These are phyloP conservation scores for Pseudopyrenochaeta lycopersici DNA, from an alignment of 2,329 filamentous ascomycete genomes.

Conservation along the genomic window DNA sequence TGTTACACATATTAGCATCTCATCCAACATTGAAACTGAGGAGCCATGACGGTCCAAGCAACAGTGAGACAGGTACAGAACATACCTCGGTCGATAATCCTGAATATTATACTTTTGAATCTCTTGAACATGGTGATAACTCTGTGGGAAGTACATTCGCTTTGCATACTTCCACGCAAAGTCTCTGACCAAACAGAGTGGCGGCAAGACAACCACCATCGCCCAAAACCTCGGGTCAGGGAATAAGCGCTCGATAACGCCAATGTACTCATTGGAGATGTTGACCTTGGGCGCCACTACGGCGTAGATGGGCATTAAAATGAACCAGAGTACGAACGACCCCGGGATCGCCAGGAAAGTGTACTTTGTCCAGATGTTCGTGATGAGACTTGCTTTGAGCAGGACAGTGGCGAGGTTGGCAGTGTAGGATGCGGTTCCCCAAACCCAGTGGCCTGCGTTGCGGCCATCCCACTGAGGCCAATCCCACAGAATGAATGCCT, in stretches of 20 bases:
- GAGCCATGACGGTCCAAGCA: background rate
- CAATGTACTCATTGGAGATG: constrained; percentile 85
- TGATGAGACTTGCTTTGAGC: constrained; percentile 92
- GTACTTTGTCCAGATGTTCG: constrained; percentile 99
- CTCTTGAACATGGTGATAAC: constrained; percentile 98
- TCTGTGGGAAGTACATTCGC: constrained; percentile 94
- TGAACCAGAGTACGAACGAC: constrained; percentile 89
- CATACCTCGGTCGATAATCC: constrained; percentile 92
- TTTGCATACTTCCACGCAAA: constrained; percentile 98
- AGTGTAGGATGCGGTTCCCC: constrained; percentile 95
- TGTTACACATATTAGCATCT: constrained; percentile 46
- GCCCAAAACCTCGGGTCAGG: constrained; percentile 88
- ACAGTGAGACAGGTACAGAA: background rate
- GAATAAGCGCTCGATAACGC: constrained; percentile 83
- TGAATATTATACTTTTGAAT: constrained; percentile 99
- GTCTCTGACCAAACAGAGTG: constrained; percentile 85
- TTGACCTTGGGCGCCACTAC: constrained; percentile 82
- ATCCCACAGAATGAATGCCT: constrained; percentile 84
- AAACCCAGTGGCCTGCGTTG: constrained; percentile 93
- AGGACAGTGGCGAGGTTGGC: constrained; percentile 92
- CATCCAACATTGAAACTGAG: constrained; percentile 3
- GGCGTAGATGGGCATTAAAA: constrained; percentile 87
- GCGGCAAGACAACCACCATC: constrained; percentile 81
- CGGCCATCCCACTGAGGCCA: constrained; percentile 80
- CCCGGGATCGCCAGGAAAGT: constrained; percentile 95